Conservation (phyloP, 148 eudicot species). For the Rhododendron simsii region DNA sequence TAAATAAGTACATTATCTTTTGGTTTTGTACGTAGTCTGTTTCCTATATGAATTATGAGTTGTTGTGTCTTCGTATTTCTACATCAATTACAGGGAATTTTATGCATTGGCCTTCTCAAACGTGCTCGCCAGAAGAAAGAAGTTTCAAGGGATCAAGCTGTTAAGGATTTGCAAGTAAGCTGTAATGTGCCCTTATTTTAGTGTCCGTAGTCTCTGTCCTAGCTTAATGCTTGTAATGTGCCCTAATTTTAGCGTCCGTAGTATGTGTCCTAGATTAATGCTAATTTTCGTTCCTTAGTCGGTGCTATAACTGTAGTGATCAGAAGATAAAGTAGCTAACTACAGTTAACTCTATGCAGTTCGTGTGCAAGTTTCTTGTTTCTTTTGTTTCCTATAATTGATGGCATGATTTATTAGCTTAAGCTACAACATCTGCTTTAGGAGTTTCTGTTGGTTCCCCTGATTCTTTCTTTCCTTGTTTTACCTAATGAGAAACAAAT, state of each 20-base stretch:
- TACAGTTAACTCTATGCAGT: not conserved
- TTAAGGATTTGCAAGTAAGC: slow-evolving; percentile 70
- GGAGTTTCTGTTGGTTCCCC: not conserved
- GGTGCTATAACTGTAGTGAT: not conserved
- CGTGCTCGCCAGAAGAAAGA: slow-evolving; percentile 77
- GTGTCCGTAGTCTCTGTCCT: not conserved
- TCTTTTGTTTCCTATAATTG: not conserved
- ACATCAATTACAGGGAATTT: slow-evolving; percentile 49
- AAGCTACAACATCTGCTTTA: not conserved
- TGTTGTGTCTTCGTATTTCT: slow-evolving; percentile 1
- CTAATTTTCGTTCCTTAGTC: not conserved
- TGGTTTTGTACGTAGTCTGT: not conserved
- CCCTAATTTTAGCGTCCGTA: not conserved
- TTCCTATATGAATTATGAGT: not conserved
- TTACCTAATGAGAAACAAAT: not conserved
- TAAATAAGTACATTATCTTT: not conserved
- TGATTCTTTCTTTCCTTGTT: not conserved
- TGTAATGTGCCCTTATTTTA: not conserved
- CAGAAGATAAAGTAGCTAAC: not conserved
- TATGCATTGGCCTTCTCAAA: slow-evolving; percentile 79
- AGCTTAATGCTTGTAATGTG: not conserved
- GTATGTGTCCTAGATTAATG: not conserved
- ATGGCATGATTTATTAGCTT: not conserved
- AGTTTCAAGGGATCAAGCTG: slow-evolving; percentile 62
- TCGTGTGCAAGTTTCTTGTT: not conserved